A percentile compares a stretch with the other conserved stretches of the same genome.
These are phyloP conservation scores for Alternaria dauci DNA, from an alignment of 2,329 filamentous ascomycete genomes.

Conservation along the genomic window DNA sequence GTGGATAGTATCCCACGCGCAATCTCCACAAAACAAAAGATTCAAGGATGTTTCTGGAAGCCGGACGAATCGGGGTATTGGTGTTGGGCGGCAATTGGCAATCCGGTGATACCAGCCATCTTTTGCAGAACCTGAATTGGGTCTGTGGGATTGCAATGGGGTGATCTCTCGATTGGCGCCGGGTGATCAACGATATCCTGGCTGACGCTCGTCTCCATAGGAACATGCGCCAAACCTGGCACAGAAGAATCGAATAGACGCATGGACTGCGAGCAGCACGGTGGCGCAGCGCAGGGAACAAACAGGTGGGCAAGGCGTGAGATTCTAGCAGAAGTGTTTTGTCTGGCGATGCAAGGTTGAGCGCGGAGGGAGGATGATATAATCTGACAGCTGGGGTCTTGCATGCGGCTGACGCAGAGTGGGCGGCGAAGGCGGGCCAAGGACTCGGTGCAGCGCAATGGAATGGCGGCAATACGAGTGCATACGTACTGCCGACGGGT, in stretches of 20 bases:
- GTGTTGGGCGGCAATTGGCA: slow-evolving; percentile 2
- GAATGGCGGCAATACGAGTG: slow-evolving; percentile 1
- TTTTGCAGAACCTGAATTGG: neutral
- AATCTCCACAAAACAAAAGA: slow-evolving; percentile 4
- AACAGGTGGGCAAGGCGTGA: neutral
- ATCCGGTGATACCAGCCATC: slow-evolving; percentile 13
- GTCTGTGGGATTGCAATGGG: slow-evolving; percentile 8
- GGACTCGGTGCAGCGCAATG: slow-evolving; percentile 3
- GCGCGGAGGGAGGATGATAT: neutral
- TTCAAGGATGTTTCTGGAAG: neutral
- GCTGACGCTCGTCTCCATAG: slow-evolving; percentile 14
- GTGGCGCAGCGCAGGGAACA: neutral
- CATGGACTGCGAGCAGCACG: slow-evolving; percentile 2
- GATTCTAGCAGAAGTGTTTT: neutral
- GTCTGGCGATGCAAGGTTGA: neutral
- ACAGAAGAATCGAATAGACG: neutral
- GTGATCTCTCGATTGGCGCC: slow-evolving; percentile 18
- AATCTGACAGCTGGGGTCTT: neutral
- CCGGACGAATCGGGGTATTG: slow-evolving; percentile 5
- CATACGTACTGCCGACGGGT: slow-evolving; percentile 9
- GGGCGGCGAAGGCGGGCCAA: neutral
- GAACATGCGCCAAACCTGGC: slow-evolving; percentile 10
- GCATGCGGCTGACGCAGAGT: neutral
- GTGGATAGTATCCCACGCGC: neutral
- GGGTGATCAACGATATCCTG: slow-evolving; percentile 28